phyloP scores from a whole-genome alignment of 345 rosid genomes.

The Corchorus olitorius region DNA sequence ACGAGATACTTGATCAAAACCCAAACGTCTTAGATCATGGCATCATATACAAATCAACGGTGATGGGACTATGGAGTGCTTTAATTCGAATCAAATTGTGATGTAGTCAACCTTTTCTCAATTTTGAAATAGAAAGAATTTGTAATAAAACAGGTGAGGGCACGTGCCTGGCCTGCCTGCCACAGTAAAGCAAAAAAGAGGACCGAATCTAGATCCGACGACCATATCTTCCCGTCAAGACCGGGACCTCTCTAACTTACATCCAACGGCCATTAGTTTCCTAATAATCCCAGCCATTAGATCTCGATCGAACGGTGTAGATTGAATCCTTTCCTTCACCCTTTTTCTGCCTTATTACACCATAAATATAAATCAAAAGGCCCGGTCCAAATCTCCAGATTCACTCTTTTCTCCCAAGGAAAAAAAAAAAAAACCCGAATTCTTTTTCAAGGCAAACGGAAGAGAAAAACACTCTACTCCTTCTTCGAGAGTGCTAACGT shows the following conservation, averaged over 20 bases:
- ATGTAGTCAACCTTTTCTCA: background rate
- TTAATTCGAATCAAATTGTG: background rate
- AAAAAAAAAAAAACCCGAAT: constrained; percentile 1
- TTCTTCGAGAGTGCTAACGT: constrained; percentile 33
- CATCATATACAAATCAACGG: background rate
- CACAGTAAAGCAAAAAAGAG: constrained; percentile 40
- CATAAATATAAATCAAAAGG: constrained; percentile 34
- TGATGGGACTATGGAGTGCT: background rate
- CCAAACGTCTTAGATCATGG: background rate
- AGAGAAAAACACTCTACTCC: background rate
- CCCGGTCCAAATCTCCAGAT: constrained; percentile 32
- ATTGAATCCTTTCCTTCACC: constrained; percentile 39
- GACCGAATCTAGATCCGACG: constrained; percentile 60
- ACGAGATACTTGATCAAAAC: constrained; percentile 12
- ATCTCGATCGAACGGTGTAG: constrained; percentile 48
- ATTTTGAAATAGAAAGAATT: background rate
- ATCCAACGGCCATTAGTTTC: constrained; percentile 47
- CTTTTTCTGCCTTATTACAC: constrained; percentile 30
- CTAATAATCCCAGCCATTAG: constrained; percentile 27
- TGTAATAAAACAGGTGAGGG: constrained; percentile 24
- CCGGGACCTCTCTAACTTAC: constrained; percentile 32
- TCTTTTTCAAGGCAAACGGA: background rate
- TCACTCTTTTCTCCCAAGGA: constrained; percentile 17
- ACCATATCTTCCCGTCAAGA: constrained; percentile 50
- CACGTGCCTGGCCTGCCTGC: constrained; percentile 64